Evolutionary conservation across 75 land plant genomes (phyloP).

Genomic region (Ceratopteris richardii): DNA sequence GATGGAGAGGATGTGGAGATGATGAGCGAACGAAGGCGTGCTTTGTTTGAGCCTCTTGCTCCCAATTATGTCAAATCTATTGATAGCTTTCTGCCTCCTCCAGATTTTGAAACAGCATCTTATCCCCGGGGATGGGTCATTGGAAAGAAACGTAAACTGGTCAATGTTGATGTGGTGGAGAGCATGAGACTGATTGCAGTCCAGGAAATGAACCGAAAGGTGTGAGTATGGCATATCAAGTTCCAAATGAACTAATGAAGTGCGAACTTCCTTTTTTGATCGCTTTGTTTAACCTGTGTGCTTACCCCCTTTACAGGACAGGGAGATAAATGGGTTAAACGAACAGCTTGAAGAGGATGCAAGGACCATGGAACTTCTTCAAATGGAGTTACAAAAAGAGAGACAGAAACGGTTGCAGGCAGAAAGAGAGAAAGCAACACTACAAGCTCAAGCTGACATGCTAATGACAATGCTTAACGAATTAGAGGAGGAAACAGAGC

Average conservation of each 20-base stretch:
- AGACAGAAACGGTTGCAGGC: constrained; percentile 50
- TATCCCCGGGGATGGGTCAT: constrained; percentile 89
- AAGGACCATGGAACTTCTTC: constrained; percentile 61
- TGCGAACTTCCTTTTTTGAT: not conserved
- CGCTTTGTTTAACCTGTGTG: not conserved
- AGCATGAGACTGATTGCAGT: constrained; percentile 93
- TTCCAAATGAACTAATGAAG: not conserved
- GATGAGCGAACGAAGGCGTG: constrained; percentile 54
- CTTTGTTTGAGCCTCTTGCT: constrained; percentile 76
- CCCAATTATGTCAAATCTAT: constrained; percentile 31
- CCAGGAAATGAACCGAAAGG: constrained; percentile 96
- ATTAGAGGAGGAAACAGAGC: constrained; percentile 24
- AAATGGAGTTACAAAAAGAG: constrained; percentile 69
- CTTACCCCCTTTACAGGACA: constrained; percentile 37
- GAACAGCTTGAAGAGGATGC: constrained; percentile 87
- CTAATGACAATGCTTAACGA: constrained; percentile 84
- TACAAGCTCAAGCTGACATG: constrained; percentile 65
- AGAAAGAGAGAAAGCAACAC: constrained; percentile 65
- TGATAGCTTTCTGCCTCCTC: constrained; percentile 73
- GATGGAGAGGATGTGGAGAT: constrained; percentile 4
- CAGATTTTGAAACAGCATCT: constrained; percentile 66
- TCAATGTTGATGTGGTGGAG: constrained; percentile 93
- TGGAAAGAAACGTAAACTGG: constrained; percentile 90
- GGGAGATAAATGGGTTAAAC: constrained; percentile 80
- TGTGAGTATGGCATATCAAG: constrained; percentile 2